These are phyloP conservation scores for Leccinum ochraceum DNA, from an alignment of 768 basidiomycete species.

Conservation along the genomic window DNA sequence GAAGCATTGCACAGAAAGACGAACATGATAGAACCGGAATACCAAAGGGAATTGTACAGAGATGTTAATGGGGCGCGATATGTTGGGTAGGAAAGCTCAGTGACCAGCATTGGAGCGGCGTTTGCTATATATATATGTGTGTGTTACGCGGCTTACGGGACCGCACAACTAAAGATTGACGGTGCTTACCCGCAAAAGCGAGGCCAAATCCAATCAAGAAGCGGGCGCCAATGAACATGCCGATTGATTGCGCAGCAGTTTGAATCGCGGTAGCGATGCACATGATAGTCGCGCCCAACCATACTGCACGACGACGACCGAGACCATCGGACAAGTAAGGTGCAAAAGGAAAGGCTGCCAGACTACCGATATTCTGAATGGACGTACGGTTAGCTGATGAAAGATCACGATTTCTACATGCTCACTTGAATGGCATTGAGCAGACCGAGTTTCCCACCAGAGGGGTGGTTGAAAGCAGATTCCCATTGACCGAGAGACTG, in stretches of 20 bases:
- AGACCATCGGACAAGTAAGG: background rate
- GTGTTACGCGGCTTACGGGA: background rate
- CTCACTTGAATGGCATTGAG: background rate
- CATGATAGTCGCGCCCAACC: background rate
- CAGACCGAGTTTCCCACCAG: background rate
- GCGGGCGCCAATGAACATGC: background rate
- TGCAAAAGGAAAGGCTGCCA: background rate
- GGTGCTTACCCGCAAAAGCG: background rate
- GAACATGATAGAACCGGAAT: background rate
- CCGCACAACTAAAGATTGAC: background rate
- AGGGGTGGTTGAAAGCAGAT: conserved; percentile 57
- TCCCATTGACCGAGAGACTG: conserved; percentile 69
- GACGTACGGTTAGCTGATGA: background rate
- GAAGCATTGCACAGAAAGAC: background rate
- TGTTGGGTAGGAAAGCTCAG: background rate
- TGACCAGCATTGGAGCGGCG: background rate
- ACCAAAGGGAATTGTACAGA: background rate
- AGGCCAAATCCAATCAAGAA: background rate
- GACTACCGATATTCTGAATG: background rate
- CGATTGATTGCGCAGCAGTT: background rate
- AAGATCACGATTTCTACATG: background rate
- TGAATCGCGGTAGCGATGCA: background rate
- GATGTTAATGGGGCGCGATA: background rate
- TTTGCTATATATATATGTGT: background rate
- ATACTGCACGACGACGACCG: background rate